A percentile compares a stretch with the other conserved stretches of the same genome.
phyloP scores from a whole-genome alignment of 1,284 basidiomycete species.

The Dichomitus squalens region DNA sequence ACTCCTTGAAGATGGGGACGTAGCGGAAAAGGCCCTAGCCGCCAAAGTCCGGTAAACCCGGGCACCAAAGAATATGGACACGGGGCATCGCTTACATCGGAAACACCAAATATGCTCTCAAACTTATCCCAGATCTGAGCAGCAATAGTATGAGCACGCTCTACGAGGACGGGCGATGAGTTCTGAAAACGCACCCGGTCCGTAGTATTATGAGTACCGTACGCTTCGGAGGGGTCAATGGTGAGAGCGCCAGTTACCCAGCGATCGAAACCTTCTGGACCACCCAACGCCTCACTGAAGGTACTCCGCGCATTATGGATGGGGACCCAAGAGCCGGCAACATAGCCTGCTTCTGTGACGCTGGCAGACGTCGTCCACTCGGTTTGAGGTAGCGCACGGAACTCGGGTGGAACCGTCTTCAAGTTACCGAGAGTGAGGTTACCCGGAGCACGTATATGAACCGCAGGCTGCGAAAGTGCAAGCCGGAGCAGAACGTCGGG shows the following conservation, averaged over 20 bases:
- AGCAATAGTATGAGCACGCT: not conserved
- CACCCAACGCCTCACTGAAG: conserved; percentile 55
- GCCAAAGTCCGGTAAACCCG: not conserved
- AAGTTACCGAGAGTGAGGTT: conserved; percentile 39
- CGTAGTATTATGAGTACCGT: conserved; percentile 68
- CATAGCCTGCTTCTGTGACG: conserved; percentile 49
- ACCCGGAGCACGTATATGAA: conserved; percentile 54
- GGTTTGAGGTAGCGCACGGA: conserved; percentile 44
- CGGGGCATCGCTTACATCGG: not conserved
- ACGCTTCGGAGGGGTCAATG: conserved; percentile 69
- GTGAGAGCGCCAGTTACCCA: conserved; percentile 62
- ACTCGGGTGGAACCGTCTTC: conserved; percentile 47
- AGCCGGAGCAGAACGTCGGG: conserved; percentile 50
- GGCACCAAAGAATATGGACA: not conserved
- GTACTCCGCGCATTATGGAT: conserved; percentile 52
- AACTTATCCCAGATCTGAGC: conserved; percentile 75
- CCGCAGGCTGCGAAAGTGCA: conserved; percentile 54
- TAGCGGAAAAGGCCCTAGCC: conserved; percentile 54
- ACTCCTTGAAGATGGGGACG: conserved; percentile 57
- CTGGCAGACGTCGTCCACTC: conserved; percentile 36
- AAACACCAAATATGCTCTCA: conserved; percentile 44
- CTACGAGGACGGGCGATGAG: too few species aligned
- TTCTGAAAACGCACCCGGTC: too few species aligned
- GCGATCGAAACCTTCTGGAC: conserved; percentile 63
- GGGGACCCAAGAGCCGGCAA: conserved; percentile 52